Evolutionary conservation across 208 protist genomes (phyloP).

Genomic region (Trypanosoma platydactyli): DNA sequence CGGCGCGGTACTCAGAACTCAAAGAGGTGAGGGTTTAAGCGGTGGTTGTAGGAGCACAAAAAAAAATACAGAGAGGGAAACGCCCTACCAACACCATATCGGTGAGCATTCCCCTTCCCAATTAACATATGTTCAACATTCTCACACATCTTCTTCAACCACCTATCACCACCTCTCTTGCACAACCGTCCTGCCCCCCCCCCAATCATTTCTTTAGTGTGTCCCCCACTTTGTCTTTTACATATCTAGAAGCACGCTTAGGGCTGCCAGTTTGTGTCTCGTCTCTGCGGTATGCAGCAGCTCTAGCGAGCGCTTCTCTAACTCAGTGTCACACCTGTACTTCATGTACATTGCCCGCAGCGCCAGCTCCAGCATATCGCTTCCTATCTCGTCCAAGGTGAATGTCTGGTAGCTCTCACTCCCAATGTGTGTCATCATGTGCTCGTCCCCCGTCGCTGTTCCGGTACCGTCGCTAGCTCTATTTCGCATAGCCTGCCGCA

Average conservation of each 20-base stretch:
- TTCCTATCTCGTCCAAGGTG: slow-evolving; percentile 40
- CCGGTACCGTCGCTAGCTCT: slow-evolving; percentile 3
- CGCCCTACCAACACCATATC: too few relatives aligned
- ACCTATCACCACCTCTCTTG: neutral
- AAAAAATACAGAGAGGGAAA: neutral
- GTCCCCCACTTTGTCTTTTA: slow-evolving; percentile 21
- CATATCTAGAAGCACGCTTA: slow-evolving; percentile 47
- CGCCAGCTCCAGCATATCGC: slow-evolving; percentile 45
- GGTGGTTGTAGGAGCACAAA: neutral
- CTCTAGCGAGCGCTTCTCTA: slow-evolving; percentile 47
- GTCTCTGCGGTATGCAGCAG: slow-evolving; percentile 14
- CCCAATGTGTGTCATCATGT: slow-evolving; percentile 13
- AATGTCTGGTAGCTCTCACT: slow-evolving; percentile 48
- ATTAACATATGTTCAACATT: neutral
- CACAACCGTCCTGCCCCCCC: neutral
- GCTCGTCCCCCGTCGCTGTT: neutral
- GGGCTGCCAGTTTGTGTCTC: slow-evolving; percentile 41
- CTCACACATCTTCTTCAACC: neutral
- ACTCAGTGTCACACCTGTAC: slow-evolving; percentile 61
- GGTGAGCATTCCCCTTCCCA: too few relatives aligned
- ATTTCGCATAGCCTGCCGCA: slow-evolving; percentile 10
- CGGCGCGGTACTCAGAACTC: too few relatives aligned
- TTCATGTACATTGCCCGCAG: slow-evolving; percentile 71
- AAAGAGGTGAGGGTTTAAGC: too few relatives aligned
- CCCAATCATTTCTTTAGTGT: neutral